Evolutionary conservation across 345 rosid species (phyloP).

Genomic region (Laguncularia racemosa): DNA sequence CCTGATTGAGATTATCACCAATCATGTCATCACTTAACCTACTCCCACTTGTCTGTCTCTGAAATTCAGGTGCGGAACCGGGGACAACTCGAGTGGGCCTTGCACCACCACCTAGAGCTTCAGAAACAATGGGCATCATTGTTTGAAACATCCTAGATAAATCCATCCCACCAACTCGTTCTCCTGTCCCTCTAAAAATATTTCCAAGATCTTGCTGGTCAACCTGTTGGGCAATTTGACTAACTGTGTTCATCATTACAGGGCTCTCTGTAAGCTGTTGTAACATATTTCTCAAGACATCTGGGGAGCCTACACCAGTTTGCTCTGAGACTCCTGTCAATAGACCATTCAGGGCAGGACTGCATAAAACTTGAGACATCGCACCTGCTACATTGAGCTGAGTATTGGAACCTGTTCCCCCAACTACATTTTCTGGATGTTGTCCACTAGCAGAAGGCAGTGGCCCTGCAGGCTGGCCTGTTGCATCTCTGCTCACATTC

Average conservation of each 20-base stretch:
- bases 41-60: slow-evolving; percentile 16
- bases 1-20: slow-evolving; percentile 39
- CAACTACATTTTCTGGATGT: slow-evolving; percentile 11
- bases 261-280: slow-evolving; percentile 82
- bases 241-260: slow-evolving; percentile 71
- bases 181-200: slow-evolving; percentile 58
- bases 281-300: slow-evolving; percentile 72
- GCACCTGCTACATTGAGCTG: slow-evolving; percentile 44
- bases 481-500: slow-evolving; percentile 12
- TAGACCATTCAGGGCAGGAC: slow-evolving; percentile 64
- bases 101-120: slow-evolving; percentile 50
- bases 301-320: slow-evolving; percentile 74
- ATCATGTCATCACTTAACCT: slow-evolving; percentile 16
- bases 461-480: slow-evolving; percentile 13
- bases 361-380: slow-evolving; percentile 62
- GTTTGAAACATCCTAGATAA: slow-evolving; percentile 79
- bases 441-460: slow-evolving; percentile 9
- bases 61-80: slow-evolving; percentile 20
- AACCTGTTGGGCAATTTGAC: slow-evolving; percentile 87
- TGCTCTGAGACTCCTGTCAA: slow-evolving; percentile 65
- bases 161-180: slow-evolving; percentile 58
- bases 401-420: slow-evolving; percentile 29
- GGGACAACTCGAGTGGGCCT: slow-evolving; percentile 21
- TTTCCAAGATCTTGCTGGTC: slow-evolving; percentile 65
- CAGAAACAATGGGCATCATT: slow-evolving; percentile 96